Base-by-base conservation (phyloP, 2,329 filamentous ascomycete genomes). In the Fusarium neocosmosporiellum region DNA sequence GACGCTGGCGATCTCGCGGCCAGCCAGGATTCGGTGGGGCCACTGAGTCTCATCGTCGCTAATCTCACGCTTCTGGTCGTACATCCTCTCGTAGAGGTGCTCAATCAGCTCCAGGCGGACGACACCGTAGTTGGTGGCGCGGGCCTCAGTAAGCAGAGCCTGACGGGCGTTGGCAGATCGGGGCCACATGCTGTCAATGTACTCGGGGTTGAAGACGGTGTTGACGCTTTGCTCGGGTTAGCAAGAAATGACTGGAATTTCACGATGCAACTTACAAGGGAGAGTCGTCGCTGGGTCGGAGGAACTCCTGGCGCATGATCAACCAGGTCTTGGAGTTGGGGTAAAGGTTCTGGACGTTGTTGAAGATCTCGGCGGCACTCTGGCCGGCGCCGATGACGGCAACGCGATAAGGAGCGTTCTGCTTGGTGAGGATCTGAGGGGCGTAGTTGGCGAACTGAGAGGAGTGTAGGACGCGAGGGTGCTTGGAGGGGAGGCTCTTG, bases 311-410 rank as follows among this genome's bases (percentile, higher is more conserved):
- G 75, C 94, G 91, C 86, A 98, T 96, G 67, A 98, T 85, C 65
- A 99, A 84, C 37, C 87, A 89, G 0, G 95, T 95, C 76, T 89
- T 88, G 31, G 93, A 91, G 80, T 96, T 95, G 41, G 95, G 95
- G 80, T 97, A 98, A 54, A 94, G 86, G 41, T 86, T 88, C 78
- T 96, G 93, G 58, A 98, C 85, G 81, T 97, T 95, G 84, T 94
- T 93, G 85, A 97, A 98, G 78, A 98, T 97, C 85, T 99, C 96
- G 11, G 96, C 96, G 3, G 95, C 95, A 80, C 94, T 97, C 85
- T 99, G 96, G 1, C 96, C 96, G 54, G 91, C 94, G 10, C 96
- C 96, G 43, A 98, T 87, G 13, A 98, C 93, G 10, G 94, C 95
- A 60, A 98, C 91, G 18, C 90, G 90, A 81, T 94, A 93, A 1